phyloP scores from a whole-genome alignment of 2,329 filamentous ascomycete species.

The Alternaria sp. region DNA sequence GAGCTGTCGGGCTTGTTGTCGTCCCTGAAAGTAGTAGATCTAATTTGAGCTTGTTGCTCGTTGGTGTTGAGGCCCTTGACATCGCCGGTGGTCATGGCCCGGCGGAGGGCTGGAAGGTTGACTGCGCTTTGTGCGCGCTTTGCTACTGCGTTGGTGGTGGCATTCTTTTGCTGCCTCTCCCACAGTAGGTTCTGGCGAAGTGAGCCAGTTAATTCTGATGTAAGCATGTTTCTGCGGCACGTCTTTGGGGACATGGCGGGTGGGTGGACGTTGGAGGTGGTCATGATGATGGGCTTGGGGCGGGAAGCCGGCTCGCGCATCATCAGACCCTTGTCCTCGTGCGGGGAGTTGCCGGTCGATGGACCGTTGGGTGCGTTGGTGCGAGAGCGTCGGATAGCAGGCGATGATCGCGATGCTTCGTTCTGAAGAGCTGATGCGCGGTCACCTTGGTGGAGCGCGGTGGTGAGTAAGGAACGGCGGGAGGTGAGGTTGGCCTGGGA shows the following conservation, averaged over 20 bases:
- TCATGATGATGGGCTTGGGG: conserved; percentile 81
- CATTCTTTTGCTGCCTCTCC: conserved; percentile 94
- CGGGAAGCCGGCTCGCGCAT: conserved; percentile 64
- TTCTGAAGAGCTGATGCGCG: conserved; percentile 73
- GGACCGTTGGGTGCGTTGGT: conserved; percentile 73
- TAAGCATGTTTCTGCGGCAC: conserved; percentile 85
- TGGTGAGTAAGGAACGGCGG: conserved; percentile 84
- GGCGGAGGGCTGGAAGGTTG: conserved; percentile 39
- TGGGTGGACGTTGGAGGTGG: conserved; percentile 71
- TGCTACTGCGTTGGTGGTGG: conserved; percentile 84
- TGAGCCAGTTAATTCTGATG: conserved; percentile 81
- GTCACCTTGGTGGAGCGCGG: conserved; percentile 83
- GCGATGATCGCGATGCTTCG: conserved; percentile 64
- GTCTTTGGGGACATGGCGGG: conserved; percentile 87
- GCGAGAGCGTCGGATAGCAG: conserved; percentile 63
- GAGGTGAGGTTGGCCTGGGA: conserved; percentile 85
- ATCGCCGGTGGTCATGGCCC: conserved; percentile 69
- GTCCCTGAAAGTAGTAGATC: conserved; percentile 63
- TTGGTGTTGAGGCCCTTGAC: conserved; percentile 86
- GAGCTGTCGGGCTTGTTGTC: conserved; percentile 71
- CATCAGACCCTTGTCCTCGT: conserved; percentile 63
- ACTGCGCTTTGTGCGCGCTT: conserved; percentile 80
- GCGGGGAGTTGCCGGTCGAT: conserved; percentile 65
- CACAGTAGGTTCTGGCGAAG: conserved; percentile 89
- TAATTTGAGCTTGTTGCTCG: conserved; percentile 43